Percentiles rank a stretch among this genome's conserved stretches.
phyloP scores from a whole-genome alignment of 192 early-diverging fungal genomes.

The Rhizophagus prolifer region DNA sequence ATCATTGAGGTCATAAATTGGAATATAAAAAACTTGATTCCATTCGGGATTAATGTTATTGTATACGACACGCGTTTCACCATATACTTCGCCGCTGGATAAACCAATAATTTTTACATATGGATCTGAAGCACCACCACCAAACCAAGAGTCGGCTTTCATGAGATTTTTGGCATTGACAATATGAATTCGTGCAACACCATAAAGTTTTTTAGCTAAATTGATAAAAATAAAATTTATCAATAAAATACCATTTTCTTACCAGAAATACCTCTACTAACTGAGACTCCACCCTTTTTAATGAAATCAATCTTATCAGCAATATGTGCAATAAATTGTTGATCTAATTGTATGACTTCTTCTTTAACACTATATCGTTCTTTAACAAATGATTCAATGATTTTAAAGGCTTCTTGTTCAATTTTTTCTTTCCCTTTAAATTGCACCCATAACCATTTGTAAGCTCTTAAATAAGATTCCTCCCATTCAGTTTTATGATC shows the following conservation, averaged over 20 bases:
- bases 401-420: conserved; percentile 14
- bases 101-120: conserved; percentile 71
- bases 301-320: not conserved
- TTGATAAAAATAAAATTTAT: not conserved
- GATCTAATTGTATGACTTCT: not conserved
- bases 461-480: not conserved
- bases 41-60: conserved; percentile 85
- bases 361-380: conserved; percentile 6
- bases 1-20: conserved; percentile 70
- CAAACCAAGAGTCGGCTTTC: conserved; percentile 64
- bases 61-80: conserved; percentile 77
- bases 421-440: conserved; percentile 12
- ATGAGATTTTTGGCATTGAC: conserved; percentile 70
- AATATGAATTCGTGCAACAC: conserved; percentile 72
- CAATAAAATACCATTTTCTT: not conserved
- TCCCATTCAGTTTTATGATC: conserved; percentile 18
- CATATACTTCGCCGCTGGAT: conserved; percentile 51
- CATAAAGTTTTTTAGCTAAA: conserved; percentile 52
- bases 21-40: conserved; percentile 88
- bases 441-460: conserved; percentile 27
- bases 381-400: conserved; percentile 8
- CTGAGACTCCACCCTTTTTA: not conserved
- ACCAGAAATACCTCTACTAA: not conserved
- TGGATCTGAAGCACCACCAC: conserved; percentile 82
- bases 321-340: not conserved